Evolutionary conservation across 2,329 filamentous ascomycete genomes (phyloP), one percentile per base, ranked within the genome.

Genomic region (Colletotrichum sp.): DNA sequence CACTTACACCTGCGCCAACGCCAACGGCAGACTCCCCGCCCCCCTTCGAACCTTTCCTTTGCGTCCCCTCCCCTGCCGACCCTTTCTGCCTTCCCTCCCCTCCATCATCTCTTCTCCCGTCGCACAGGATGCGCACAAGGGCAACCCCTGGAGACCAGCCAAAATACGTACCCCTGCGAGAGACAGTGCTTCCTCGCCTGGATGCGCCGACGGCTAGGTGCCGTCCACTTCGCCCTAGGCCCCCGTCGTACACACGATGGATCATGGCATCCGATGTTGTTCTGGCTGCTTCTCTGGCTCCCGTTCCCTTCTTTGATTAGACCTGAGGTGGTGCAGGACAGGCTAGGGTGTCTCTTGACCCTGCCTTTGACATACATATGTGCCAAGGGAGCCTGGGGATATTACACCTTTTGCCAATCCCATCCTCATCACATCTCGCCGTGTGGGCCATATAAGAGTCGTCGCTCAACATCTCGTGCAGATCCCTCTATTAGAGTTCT

Each of bases 221-320:
- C 73, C 64, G 64, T 52, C 30, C 30, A 18, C 44, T 12, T 44
- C 39, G 39, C 39, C 39, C 39, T n/a, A 44, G 39, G 39, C 39
- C 64, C 63, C 36, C 24, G 69, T 65, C 21, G 64, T 65, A 69
- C 70, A 65, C 32, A 73, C 72, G 55, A 72, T 73, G 57, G 32
- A 68, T 60, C 73, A 76, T 59, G 67, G 64, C 73, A 69, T 76
- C 73, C 59, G 69, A 69, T 73, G 34, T 69, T 26, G 26, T 62
- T 62, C 34, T 62, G 55, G 64, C 34, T 26, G 32, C 70, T 64
- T 57, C 68, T 69, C 39, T 49, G 65, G 44, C 64, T 72, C 70
- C 59, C 70, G 70, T 69, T 73, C 73, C 57, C 69, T 76, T 73
- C 70, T 76, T 73, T 73, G 70, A 73, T 69, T 49, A 73, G 18